phyloP scores from a whole-genome alignment of 352 stramenopile genomes.

The Pseudoperonospora humuli region DNA sequence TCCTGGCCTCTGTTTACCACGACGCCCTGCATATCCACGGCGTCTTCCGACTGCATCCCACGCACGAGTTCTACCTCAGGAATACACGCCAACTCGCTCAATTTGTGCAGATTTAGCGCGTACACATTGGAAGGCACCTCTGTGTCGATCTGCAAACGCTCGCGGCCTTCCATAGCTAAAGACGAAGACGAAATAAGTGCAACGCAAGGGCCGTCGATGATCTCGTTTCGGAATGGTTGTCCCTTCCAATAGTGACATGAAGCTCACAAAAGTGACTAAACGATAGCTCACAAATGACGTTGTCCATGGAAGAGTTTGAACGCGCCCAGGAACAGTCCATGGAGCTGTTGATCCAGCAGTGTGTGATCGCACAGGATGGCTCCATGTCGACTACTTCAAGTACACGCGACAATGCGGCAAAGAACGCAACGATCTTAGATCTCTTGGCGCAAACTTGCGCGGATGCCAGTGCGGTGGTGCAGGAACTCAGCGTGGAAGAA shows the following conservation, averaged over 20 bases:
- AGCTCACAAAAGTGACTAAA: not conserved
- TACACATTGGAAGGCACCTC: slow-evolving; percentile 79
- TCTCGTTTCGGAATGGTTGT: slow-evolving; percentile 1
- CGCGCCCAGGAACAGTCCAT: slow-evolving; percentile 43
- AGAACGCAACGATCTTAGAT: slow-evolving; percentile 51
- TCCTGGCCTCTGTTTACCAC: slow-evolving; percentile 71
- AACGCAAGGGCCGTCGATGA: slow-evolving; percentile 12
- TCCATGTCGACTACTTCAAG: not conserved
- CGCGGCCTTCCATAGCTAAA: slow-evolving; percentile 26
- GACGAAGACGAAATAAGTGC: not conserved
- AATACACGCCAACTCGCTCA: slow-evolving; percentile 57
- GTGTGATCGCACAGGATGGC: slow-evolving; percentile 10
- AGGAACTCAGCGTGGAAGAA: slow-evolving; percentile 45
- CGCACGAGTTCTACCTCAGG: slow-evolving; percentile 57
- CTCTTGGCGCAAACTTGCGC: slow-evolving; percentile 57
- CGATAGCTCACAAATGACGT: not conserved
- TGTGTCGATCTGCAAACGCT: slow-evolving; percentile 51
- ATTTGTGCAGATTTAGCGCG: slow-evolving; percentile 54
- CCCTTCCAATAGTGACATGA: not conserved
- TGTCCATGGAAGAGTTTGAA: slow-evolving; percentile 35
- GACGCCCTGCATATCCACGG: slow-evolving; percentile 76
- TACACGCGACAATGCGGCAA: slow-evolving; percentile 8
- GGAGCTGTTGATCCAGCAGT: slow-evolving; percentile 54
- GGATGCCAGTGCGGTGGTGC: slow-evolving; percentile 44
- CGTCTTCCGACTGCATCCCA: slow-evolving; percentile 64